Evolutionary conservation across 73 alveolate species (phyloP).

Genomic region (Effrenium voratum): DNA sequence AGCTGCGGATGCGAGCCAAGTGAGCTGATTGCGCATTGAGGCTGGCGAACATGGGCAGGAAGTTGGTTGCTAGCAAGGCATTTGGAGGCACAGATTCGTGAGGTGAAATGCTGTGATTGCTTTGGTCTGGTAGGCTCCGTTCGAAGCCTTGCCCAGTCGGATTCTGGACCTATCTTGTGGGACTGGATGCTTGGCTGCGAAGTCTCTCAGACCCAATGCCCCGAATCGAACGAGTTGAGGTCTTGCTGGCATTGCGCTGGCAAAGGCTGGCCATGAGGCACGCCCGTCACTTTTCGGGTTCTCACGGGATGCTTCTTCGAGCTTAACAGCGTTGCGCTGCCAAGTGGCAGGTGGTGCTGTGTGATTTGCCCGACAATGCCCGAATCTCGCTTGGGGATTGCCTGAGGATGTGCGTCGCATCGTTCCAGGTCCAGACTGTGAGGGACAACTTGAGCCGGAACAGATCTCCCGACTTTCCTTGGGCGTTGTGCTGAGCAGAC

Average conservation of each 20-base stretch:
- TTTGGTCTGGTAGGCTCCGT: too few species aligned
- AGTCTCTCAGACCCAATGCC: not conserved
- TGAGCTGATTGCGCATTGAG: not conserved
- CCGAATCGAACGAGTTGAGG: too few species aligned
- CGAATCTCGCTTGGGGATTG: not conserved
- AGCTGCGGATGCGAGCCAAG: not conserved
- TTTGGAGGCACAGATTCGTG: conserved; percentile 23
- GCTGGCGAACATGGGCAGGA: conserved; percentile 81
- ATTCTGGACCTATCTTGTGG: conserved; percentile 28
- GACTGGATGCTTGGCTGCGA: not conserved
- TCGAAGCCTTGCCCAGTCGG: too few species aligned
- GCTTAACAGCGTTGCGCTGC: not conserved
- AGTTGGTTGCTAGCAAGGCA: conserved; percentile 58
- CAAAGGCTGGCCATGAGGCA: conserved; percentile 48
- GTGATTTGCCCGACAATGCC: not conserved
- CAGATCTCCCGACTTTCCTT: conserved; percentile 14
- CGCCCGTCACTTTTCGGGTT: not conserved
- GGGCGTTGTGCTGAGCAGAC: not conserved
- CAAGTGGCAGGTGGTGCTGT: not conserved
- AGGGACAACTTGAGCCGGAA: conserved; percentile 48
- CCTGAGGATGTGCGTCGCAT: not conserved
- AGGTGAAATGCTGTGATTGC: too few species aligned
- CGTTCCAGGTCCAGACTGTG: conserved; percentile 12
- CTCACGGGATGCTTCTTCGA: not conserved
- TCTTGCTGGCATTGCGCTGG: conserved; percentile 31